Percentiles rank a stretch among this genome's conserved stretches.
Conservation (phyloP, 2,329 filamentous ascomycete species). For the Lasiodiplodia hormozganensis region DNA sequence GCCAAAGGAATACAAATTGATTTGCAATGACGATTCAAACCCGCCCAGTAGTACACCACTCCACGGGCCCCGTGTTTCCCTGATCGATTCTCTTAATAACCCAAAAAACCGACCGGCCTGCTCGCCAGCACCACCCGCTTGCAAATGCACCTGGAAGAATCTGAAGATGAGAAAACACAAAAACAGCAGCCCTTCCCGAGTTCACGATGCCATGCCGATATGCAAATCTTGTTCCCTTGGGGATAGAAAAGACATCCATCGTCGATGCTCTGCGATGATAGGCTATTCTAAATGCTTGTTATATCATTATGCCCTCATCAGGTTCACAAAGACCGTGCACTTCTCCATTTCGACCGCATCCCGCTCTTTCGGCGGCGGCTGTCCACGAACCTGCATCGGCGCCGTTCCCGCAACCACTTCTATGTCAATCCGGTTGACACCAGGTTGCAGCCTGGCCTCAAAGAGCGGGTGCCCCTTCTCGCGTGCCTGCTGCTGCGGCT, state of each 20-base stretch:
- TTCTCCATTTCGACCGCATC: constrained; percentile 78
- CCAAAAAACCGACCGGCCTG: background rate
- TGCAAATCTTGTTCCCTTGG: background rate
- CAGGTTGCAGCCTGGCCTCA: constrained; percentile 73
- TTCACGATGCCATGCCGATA: background rate
- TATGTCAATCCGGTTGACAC: constrained; percentile 79
- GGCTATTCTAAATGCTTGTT: background rate
- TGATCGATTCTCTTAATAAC: background rate
- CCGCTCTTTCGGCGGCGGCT: constrained; percentile 34
- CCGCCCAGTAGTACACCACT: background rate
- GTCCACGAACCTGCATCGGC: constrained; percentile 45
- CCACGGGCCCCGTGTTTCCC: background rate
- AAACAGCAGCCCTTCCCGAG: background rate
- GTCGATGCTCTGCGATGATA: background rate
- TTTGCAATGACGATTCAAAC: constrained; percentile 3
- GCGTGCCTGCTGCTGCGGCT: constrained; percentile 40
- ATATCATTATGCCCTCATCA: constrained; percentile 54
- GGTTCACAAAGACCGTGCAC: constrained; percentile 75
- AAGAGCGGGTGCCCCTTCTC: constrained; percentile 70
- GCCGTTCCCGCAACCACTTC: constrained; percentile 76
- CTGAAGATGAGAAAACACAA: background rate
- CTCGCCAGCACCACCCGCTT: background rate
- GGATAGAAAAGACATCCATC: background rate
- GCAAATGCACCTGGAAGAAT: background rate
- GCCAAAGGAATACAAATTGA: background rate